Conservation (phyloP, 164 flowering plant genomes). For the Kingdonia uniflora region DNA sequence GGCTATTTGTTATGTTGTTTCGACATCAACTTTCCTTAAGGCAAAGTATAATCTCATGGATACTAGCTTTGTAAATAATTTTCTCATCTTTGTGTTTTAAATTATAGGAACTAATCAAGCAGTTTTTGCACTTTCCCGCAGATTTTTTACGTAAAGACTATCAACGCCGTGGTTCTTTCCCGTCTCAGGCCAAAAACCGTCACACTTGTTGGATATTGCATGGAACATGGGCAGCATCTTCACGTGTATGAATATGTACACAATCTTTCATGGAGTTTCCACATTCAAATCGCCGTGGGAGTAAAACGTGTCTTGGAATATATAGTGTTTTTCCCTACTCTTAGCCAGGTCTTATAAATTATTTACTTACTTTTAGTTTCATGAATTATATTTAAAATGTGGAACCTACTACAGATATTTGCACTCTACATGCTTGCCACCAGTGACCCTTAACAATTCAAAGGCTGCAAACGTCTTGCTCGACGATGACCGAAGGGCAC, state of each 20-base stretch:
- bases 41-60: constrained; percentile 32
- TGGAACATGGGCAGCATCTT: constrained; percentile 90
- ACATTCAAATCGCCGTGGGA: constrained; percentile 79
- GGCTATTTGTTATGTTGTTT: too few species aligned
- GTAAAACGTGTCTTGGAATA: constrained; percentile 95
- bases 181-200: constrained; percentile 79
- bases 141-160: constrained; percentile 79
- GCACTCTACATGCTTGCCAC: constrained; percentile 95
- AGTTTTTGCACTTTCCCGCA: constrained; percentile 4
- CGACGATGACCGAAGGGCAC: constrained; percentile 84
- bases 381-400: too few species aligned
- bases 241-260: constrained; percentile 64
- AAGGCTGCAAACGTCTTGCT: constrained; percentile 93
- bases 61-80: too few species aligned
- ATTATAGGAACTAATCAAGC: too few species aligned
- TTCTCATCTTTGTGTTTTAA: too few species aligned
- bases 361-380: not conserved
- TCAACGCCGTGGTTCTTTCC: constrained; percentile 76
- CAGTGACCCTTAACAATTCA: constrained; percentile 92
- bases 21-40: constrained; percentile 55
- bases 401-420: constrained; percentile 50
- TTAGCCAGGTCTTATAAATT: too few species aligned
- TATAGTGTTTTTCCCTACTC: not conserved
- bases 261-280: constrained; percentile 78
- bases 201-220: constrained; percentile 63